These are phyloP conservation scores for Sporisorium exsertum DNA, from an alignment of 1,284 basidiomycete species.

Conservation along the genomic window DNA sequence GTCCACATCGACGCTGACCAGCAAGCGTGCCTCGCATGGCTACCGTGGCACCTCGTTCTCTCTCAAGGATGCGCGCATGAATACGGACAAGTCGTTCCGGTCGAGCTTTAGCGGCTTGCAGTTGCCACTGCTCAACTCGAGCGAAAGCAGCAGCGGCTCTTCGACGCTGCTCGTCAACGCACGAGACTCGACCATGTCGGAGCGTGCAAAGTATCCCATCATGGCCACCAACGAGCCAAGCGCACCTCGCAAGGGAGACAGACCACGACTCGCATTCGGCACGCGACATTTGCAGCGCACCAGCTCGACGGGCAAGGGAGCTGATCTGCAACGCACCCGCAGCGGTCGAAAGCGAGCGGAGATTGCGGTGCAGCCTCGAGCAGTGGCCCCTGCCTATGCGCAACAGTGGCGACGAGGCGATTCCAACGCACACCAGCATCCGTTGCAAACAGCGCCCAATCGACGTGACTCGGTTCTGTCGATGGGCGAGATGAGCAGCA, in stretches of 20 bases:
- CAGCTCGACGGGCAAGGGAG: slow-evolving; percentile 43
- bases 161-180: slow-evolving; percentile 36
- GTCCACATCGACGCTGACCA: slow-evolving; percentile 8
- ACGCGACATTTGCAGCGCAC: slow-evolving; percentile 26
- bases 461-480: slow-evolving; percentile 30
- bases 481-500: slow-evolving; percentile 40
- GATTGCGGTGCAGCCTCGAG: slow-evolving; percentile 32
- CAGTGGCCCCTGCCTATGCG: slow-evolving; percentile 29
- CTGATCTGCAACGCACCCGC: slow-evolving; percentile 40
- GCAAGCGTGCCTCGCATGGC: slow-evolving; percentile 33
- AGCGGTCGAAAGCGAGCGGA: slow-evolving; percentile 24
- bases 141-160: slow-evolving; percentile 46
- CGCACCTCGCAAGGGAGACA: slow-evolving; percentile 1
- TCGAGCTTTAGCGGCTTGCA: slow-evolving; percentile 30
- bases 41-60: slow-evolving; percentile 49
- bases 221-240: slow-evolving; percentile 24
- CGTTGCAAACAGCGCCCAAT: slow-evolving; percentile 18
- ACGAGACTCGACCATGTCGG: slow-evolving; percentile 40
- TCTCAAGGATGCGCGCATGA: slow-evolving; percentile 31
- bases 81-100: slow-evolving; percentile 29
- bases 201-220: slow-evolving; percentile 44
- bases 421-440: slow-evolving; percentile 31
- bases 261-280: slow-evolving; percentile 24
- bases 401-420: slow-evolving; percentile 17
- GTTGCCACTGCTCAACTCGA: slow-evolving; percentile 36